Evolutionary conservation across 192 early-diverging fungal species (phyloP).

Genomic region (Backusella tarrabulga): DNA sequence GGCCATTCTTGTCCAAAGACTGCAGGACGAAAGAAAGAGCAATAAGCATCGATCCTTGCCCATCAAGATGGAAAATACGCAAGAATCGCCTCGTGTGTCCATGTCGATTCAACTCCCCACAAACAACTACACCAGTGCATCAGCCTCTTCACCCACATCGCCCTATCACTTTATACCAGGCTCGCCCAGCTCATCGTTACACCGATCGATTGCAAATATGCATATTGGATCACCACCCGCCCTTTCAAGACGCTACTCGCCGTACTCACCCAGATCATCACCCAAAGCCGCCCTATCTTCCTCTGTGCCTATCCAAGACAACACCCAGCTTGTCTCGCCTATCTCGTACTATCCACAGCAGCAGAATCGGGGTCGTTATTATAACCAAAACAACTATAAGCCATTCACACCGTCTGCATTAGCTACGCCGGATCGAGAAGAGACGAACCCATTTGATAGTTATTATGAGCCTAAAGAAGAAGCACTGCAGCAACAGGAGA

Average conservation of each 20-base stretch:
- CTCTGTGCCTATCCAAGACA: not conserved
- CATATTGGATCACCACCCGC: conserved; percentile 25
- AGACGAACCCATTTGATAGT: conserved; percentile 15
- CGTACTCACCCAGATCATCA: conserved; percentile 31
- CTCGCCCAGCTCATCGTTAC: conserved; percentile 15
- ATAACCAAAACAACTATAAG: not conserved
- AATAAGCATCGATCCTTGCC: not conserved
- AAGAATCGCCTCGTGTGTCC: not conserved
- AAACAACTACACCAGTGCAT: not conserved
- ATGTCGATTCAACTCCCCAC: conserved; percentile 8
- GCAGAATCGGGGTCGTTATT: not conserved
- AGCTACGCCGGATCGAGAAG: conserved; percentile 20
- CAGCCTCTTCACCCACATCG: conserved; percentile 10
- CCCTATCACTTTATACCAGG: conserved; percentile 1
- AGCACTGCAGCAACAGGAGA: not conserved
- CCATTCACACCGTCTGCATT: conserved; percentile 18
- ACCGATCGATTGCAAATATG: conserved; percentile 35
- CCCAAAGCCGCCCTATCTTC: conserved; percentile 13
- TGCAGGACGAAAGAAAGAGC: conserved; percentile 55
- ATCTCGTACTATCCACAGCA: not conserved
- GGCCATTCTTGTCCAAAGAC: conserved; percentile 62
- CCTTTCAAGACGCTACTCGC: conserved; percentile 27
- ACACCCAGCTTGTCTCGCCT: not conserved
- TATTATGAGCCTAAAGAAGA: not conserved
- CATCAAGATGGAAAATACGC: not conserved